Evolutionary conservation across 176 grass and related monocot genomes (phyloP), one percentile per base, ranked within the genome.

Genomic region (Aegilops longissima): DNA sequence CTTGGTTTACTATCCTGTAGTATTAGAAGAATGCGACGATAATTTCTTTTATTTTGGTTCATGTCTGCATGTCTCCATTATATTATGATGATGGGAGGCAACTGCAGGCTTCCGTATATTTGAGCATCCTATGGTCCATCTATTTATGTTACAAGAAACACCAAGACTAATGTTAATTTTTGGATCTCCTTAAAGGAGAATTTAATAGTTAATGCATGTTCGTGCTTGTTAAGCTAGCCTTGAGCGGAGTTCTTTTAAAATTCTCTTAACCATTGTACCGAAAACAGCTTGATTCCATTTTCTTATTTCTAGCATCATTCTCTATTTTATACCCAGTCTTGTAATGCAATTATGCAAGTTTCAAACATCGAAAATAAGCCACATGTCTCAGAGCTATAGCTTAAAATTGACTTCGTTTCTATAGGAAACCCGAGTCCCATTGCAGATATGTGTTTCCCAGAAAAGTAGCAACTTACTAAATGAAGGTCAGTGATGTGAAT

Each of bases 401-500:
- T 39, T 56, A 62, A 80, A 79, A 80, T 27, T 70, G 17, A 64
- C n/a, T 73, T 87, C 8, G 4, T 71, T 85, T 81, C 16, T 86
- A 44, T 73, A 98, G 96, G 93, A 98, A 91, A 81, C 92, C 61
- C 85, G 88, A 88, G 79, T 91, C 66, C 93, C 96, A 54, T 86
- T 98, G 36, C 96, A 96, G 64, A 98, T 98, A 70, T 84, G 92
- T 93, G 86, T 95, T 82, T 94, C 92, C 80, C 92, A 96, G 63
- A 98, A 98, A 84, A 91, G 78, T 49, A 92, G 69, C 77, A 91
- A 91, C 47, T 67, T 92, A 83, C 78, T 92, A 61, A 92, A 77
- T 82, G 88, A 91, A 92, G 93, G 96, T 94, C 56, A 80, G 85
- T 68, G n/a, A 56, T 69, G 44, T 78, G 36, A 84, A 49, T 80